A percentile compares a stretch with the other conserved stretches of the same genome.
Conservation (phyloP, 371 early-diverging fungal species). For the Haplosporangium sp. region DNA sequence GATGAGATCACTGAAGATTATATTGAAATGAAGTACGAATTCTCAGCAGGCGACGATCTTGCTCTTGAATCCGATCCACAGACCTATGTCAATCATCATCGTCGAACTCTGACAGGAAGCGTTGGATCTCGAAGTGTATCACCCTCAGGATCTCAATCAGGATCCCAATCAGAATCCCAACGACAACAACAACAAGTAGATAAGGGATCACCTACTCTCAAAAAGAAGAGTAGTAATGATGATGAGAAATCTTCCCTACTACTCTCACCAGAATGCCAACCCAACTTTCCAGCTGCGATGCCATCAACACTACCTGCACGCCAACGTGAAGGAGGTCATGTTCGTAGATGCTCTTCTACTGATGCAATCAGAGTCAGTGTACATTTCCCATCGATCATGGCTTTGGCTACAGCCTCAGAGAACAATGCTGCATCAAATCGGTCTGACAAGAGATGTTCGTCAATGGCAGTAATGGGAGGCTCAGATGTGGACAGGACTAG, state of each 20-base stretch:
- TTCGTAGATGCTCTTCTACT: constrained; percentile 46
- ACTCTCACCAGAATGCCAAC: constrained; percentile 35
- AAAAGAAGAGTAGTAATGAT: constrained; percentile 39
- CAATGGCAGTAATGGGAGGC: constrained; percentile 9
- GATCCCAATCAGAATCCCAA: neutral
- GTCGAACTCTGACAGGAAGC: constrained; percentile 5
- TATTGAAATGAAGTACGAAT: constrained; percentile 8
- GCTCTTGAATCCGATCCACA: constrained; percentile 13
- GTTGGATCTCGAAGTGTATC: constrained; percentile 9
- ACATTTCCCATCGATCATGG: constrained; percentile 10
- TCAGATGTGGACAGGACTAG: neutral
- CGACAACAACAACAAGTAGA: neutral
- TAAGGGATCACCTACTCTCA: constrained; percentile 10
- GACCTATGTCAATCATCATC: constrained; percentile 11
- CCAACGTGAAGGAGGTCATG: constrained; percentile 29
- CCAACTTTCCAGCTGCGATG: constrained; percentile 34
- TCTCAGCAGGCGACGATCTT: neutral
- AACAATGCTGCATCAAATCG: constrained; percentile 17
- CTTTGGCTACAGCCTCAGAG: neutral
- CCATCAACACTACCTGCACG: constrained; percentile 33
- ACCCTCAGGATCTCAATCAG: neutral
- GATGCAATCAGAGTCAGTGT: constrained; percentile 27
- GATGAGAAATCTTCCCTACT: constrained; percentile 17
- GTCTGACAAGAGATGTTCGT: constrained; percentile 36
- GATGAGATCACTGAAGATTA: neutral